Evolutionary conservation across 306 rosid genomes (phyloP), one percentile per base, ranked within the genome.

Genomic region (Datisca glomerata): DNA sequence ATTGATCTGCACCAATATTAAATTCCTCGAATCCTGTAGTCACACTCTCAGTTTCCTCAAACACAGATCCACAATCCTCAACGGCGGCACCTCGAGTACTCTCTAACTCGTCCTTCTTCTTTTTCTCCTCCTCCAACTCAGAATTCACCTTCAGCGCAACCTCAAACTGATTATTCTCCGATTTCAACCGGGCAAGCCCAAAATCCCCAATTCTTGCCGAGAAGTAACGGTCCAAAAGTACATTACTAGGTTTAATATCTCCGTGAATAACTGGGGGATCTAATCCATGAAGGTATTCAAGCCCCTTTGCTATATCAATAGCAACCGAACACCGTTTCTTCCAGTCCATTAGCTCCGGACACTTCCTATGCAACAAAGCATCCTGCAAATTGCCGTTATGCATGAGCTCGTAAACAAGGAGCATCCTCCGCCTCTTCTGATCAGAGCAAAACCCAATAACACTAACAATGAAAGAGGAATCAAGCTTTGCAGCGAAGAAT

Each of bases 211-310:
- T 66, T 45, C 65, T 84, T 0, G 86, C 94, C 0, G 55, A 31
- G 43, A 91, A 83, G 24, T 25, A 16, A 2, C 41, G 20, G 25
- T 91, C 87, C 27, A 91, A 55, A 8, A 91, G 46, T 25, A 91
- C 58, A 49, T 91, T 91, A 57, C 98, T 91, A 0, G 98, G 98
- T 54, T 91, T 91, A 8, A 91, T 68, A 45, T 91, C 98, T 0
- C 98, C 92, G 8, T 91, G 98, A 8, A 91, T 73, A 6, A 91
- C 61, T 0, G 96, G 86, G 1, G 94, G 92, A 12, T 78, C 85
- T 33, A 71, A 63, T 3, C 78, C 66, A 4, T 91, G 98, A 44
- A 91, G 86, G 24, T 68, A 76, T 9, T 41, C 65, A 17, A 84
- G 22, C 11, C 92, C 98, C 16, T 55, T 78, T 0, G 94, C 96